Base-by-base conservation (phyloP, 148 eudicot genomes). In the Spergularia marina region DNA sequence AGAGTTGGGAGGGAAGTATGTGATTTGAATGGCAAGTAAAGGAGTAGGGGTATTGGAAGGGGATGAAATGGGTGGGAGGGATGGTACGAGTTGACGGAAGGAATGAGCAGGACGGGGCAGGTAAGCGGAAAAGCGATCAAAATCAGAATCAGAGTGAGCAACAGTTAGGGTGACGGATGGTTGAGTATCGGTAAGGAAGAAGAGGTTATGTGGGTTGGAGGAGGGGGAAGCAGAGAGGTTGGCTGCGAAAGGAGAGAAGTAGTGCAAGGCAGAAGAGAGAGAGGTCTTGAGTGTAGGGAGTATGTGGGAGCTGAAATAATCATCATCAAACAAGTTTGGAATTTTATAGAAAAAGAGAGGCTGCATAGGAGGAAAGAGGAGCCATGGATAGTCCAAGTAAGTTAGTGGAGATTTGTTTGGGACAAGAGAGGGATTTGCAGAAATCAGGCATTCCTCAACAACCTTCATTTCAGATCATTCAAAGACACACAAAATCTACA, bases 371-470 rank as follows among this genome's bases (percentile, higher is more conserved):
- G 85, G 80, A 73, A 84, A 81, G 8, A 76, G 68, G 10, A 88
- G 80, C 88, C 88, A 91, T 7, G 85, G 82, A 25, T 89, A 78
- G 82, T 91, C 96, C 58, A 83, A 76, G 65, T 80, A 84, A 4
- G 84, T 74, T 20, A 89, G 82, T 4, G 90, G 87, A 21, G 65
- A 57, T 0, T 61, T 12, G n/a, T 64, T 30, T 70, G 72, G 16
- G 57, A 75, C 4, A 62, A 70, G n/a, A 59, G n/a, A 10, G 57
- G 68, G 11, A 44, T 63, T 67, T 17, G 41, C 53, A 12, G 82
- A 77, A 64, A 83, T 59, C 40, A 54, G 25, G 64, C 49, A 59
- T 9, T 74, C 63, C 30, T 88, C 91, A 10, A 76, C 44, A 34
- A 78, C 69, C 56, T 55, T 47, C 57, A 53, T 25, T 23, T n/a